Base-by-base conservation (phyloP, 2,329 filamentous ascomycete genomes). In the Cladosporium oxysporum region DNA sequence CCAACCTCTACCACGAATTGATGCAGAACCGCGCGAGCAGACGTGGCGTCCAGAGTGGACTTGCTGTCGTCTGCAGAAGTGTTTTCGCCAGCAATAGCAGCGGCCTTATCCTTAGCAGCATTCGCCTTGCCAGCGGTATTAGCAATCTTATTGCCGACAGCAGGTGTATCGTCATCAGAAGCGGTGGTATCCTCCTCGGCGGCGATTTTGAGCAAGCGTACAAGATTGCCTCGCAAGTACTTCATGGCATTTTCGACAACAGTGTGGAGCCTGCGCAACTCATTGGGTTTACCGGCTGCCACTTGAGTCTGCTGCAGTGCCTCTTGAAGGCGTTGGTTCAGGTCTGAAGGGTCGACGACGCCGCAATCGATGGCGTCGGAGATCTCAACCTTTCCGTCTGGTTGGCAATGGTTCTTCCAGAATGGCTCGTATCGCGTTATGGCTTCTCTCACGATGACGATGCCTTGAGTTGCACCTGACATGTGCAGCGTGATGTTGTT, bases 1-100 rank as follows among this genome's bases (percentile, higher is more conserved):
- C 57, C 57, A 6, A 47, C 26, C 12, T 59, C n/a, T n/a, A 29
- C 37, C 21, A 47, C 23, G 26, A 59, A 59, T n/a, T 41, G 23
- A 47, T 35, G 35, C 37, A 59, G 23, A 18, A 59, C 18, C 37
- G 57, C 57, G 14, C 57, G 57, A 14, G 57, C 57, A 47, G 57
- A 44, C 26, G 33, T 7, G 26, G 35, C 23, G 18, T 41, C 11
- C 2, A 47, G 11, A 4, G 6, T 16, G 10, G 5, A 10, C 6
- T 21, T 31, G n/a, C 21, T 12, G n/a, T 1, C 41, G 37, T 4
- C 35, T 0, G 37, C 18, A 44, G 18, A 18, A 6, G 7, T 10
- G n/a, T 18, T 44, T 6, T 44, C n/a, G 37, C 37, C 37, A 18
- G 37, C 37, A 41, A 3, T n/a, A 16, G 44, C n/a, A 33, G 11